These are phyloP conservation scores for Niveomyces coronatus DNA, from an alignment of 2,329 filamentous ascomycete species.

Conservation along the genomic window DNA sequence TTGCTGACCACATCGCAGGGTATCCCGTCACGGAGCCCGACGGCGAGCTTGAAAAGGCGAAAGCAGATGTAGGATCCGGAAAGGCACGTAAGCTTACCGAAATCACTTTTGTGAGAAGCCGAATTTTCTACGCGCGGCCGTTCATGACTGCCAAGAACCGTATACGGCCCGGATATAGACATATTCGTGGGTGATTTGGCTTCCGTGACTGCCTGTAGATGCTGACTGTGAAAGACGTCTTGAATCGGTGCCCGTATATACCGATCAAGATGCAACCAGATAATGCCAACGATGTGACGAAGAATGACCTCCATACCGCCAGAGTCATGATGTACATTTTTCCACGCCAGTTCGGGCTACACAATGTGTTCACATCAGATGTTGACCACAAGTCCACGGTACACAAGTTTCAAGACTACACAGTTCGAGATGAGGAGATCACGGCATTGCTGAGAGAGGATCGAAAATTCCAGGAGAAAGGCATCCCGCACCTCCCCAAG, in stretches of 20 bases:
- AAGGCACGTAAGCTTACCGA: constrained; percentile 33
- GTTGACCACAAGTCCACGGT: constrained; percentile 55
- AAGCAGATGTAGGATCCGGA: not conserved
- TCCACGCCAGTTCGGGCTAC: constrained; percentile 76
- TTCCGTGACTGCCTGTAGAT: not conserved
- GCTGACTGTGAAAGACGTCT: constrained; percentile 49
- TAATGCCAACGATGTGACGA: not conserved
- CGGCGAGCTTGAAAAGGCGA: constrained; percentile 10
- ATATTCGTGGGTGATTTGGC: constrained; percentile 56
- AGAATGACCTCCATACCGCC: constrained; percentile 39
- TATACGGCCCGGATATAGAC: constrained; percentile 65
- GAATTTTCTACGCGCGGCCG: constrained; percentile 78
- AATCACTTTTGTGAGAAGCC: constrained; percentile 67
- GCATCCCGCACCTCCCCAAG: constrained; percentile 43
- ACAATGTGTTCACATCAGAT: constrained; percentile 79
- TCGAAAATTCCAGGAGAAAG: constrained; percentile 9
- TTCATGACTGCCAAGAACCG: constrained; percentile 56
- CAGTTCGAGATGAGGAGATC: constrained; percentile 76
- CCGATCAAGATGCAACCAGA: not conserved
- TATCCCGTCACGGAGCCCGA: constrained; percentile 39
- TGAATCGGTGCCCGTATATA: constrained; percentile 54
- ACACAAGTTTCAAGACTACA: constrained; percentile 76
- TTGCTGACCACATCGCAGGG: constrained; percentile 22
- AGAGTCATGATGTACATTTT: constrained; percentile 90
- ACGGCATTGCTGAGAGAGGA: constrained; percentile 15